Evolutionary conservation across 331 rosid genomes (phyloP), one percentile per base, ranked within the genome.

Genomic region (Stylosanthes scabra): DNA sequence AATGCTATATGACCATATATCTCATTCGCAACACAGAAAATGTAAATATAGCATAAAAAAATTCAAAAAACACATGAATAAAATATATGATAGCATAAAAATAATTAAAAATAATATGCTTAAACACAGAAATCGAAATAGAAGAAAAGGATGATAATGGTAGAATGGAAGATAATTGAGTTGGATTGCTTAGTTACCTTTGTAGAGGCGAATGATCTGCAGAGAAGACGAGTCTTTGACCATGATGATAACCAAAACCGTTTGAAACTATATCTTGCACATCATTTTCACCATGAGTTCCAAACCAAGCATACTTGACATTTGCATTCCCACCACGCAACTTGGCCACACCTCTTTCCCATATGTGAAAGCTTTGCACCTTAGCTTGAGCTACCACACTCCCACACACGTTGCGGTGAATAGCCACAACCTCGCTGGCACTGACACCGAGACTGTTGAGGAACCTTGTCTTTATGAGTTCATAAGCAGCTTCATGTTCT

Each of bases 261-360:
- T 84, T 84, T 1, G 78, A 74, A 46, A 88, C 31, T 56, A 95
- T 80, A 8, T 67, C 75, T 6, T 70, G 69, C 0, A 95, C 51
- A 60, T 92, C 97, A 2, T 79, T 74, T 9, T 77, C 75, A 0
- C 86, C 88, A 2, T 83, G 72, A 25, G 86, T 34, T 0, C 87
- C 83, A 25, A 63, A 88, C 99, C 99, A 95, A 50, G 88, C 96
- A 34, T 90, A 88, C 63, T 76, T 88, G 1, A 90, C 85, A 29
- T 88, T 88, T 11, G 97, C 89, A 71, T 84, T 41, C 0, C 96
- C 97, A 1, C 71, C 80, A n/a, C 85, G 83, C 9, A 83, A 82
- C 11, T 60, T 81, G 13, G 67, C 86, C 15, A 78, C 63, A 1
- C 97, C 97, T 49, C 52, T 74, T n/a, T 63, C 44, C 55, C 84